A percentile compares a stretch with the other conserved stretches of the same genome.
phyloP scores from a whole-genome alignment of 495 filamentous ascomycete species.

The Hypomontagnella monticulosa region DNA sequence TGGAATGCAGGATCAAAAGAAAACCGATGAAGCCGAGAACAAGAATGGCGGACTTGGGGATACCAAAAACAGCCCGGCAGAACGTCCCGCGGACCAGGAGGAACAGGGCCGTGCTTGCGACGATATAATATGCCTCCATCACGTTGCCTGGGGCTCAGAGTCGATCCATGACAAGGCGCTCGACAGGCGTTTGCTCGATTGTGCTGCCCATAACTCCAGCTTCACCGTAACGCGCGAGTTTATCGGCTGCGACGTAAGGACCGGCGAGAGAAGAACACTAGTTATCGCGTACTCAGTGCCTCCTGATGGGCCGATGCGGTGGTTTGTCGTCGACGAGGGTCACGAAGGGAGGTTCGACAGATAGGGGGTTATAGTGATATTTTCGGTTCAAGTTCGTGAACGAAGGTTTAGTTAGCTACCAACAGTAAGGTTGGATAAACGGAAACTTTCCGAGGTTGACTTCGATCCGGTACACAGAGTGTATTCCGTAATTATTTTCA shows the following conservation, averaged over 20 bases:
- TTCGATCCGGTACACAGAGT: too few relatives aligned
- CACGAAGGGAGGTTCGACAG: constrained; percentile 12
- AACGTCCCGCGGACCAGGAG: neutral
- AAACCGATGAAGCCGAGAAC: neutral
- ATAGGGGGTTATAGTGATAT: neutral
- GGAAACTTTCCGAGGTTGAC: neutral
- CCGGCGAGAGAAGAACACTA: constrained; percentile 9
- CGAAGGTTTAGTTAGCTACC: neutral
- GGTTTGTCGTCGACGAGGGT: constrained; percentile 19
- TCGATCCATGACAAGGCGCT: constrained; percentile 5
- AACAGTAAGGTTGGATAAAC: neutral
- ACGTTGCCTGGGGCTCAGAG: constrained; percentile 20
- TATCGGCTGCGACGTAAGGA: neutral
- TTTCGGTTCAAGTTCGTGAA: neutral
- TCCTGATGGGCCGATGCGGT: constrained; percentile 2
- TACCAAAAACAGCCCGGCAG: neutral
- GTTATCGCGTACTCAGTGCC: constrained; percentile 22
- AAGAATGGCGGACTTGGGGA: neutral
- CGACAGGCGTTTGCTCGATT: neutral
- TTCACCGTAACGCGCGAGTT: constrained; percentile 5
- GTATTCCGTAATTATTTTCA: too few relatives aligned
- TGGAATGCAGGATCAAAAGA: neutral
- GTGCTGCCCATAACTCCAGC: neutral
- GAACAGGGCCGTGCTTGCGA: neutral
- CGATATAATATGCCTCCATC: constrained; percentile 11